Base-by-base conservation (phyloP, 2,329 filamentous ascomycete genomes). In the Stagonosporopsis chrysanthemi region DNA sequence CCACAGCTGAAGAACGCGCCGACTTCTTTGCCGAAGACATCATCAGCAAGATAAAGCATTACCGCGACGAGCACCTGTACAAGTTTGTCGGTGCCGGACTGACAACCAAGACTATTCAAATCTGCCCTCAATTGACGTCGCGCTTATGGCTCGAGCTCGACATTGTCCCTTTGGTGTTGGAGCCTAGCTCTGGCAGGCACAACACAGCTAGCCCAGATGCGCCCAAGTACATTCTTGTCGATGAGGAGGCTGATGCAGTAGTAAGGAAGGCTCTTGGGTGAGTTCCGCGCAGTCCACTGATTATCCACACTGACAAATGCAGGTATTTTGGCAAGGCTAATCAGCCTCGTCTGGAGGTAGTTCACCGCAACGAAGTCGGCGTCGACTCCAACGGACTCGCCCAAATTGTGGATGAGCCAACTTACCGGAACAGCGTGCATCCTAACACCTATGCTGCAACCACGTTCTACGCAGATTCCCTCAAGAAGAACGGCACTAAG, bases 191-290 rank as follows among this genome's bases (percentile, higher is more conserved):
- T n/a, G 33, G 60, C 6, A 41, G 45, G 40, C 28, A 58, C 24
- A 56, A 52, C 36, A 50, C 53, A 4, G 46, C 31, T 26, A 31
- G 26, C 24, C 39, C 50, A 9, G 40, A 56, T n/a, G 39, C 41
- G 60, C 85, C 83, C 81, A 79, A 82, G 42, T 74, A 78, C 31
- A 86, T 86, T 70, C 78, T 82, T n/a, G 82, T 92, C 4, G 91
- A 93, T 66, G 91, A 95, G 72, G 88, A 92, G 73, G 90, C 91
- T 1, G 91, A 94, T 71, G 90, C 88, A 0, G 90, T 93, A 84
- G 88, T 88, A 1, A 83, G 91, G 60, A 93, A 92, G 79, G 91
- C 89, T 72, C 83, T 92, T 60, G 84, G 88, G 88, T 90, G 76
- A 75, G 84, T 26, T 6, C 8, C 5, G 24, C 5, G 24, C 8